phyloP scores from a whole-genome alignment of 1,284 basidiomycete genomes.

The Fomitopsis betulina region DNA sequence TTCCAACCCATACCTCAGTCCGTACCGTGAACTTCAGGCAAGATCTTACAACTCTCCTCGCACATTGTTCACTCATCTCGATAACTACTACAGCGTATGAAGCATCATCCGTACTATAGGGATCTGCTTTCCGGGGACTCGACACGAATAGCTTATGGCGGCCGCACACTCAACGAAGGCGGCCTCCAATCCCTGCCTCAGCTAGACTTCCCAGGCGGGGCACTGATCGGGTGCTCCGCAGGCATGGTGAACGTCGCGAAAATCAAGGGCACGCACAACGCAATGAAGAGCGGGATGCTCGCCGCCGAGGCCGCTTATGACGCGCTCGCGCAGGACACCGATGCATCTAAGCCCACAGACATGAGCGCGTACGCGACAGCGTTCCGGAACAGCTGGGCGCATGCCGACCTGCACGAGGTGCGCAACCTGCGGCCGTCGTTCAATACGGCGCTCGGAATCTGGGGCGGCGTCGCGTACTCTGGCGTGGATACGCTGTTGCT shows the following conservation, averaged over 20 bases:
- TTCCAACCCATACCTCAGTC: constrained; percentile 89
- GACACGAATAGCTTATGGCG: constrained; percentile 87
- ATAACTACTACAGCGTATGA: constrained; percentile 68
- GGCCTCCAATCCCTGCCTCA: constrained; percentile 92
- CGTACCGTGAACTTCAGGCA: constrained; percentile 92
- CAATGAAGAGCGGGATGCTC: constrained; percentile 99
- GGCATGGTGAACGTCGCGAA: constrained; percentile 97
- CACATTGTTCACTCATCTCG: neutral
- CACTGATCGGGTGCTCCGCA: constrained; percentile 92
- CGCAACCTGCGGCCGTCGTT: constrained; percentile 93
- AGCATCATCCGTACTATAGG: constrained; percentile 93
- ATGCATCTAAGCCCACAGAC: constrained; percentile 43
- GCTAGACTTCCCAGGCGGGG: constrained; percentile 93
- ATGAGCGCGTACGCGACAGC: constrained; percentile 76
- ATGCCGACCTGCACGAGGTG: constrained; percentile 86
- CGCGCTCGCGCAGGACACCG: constrained; percentile 37
- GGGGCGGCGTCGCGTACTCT: constrained; percentile 88
- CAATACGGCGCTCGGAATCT: constrained; percentile 80
- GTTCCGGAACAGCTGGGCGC: constrained; percentile 83
- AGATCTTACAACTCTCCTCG: constrained; percentile 11
- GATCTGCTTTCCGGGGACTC: constrained; percentile 73
- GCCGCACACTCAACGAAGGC: constrained; percentile 90
- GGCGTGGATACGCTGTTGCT: constrained; percentile 87
- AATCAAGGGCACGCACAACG: constrained; percentile 99
- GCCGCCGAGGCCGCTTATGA: constrained; percentile 88